Conservation (phyloP, 164 flowering plant genomes). For the Magnolia kwangsiensis region DNA sequence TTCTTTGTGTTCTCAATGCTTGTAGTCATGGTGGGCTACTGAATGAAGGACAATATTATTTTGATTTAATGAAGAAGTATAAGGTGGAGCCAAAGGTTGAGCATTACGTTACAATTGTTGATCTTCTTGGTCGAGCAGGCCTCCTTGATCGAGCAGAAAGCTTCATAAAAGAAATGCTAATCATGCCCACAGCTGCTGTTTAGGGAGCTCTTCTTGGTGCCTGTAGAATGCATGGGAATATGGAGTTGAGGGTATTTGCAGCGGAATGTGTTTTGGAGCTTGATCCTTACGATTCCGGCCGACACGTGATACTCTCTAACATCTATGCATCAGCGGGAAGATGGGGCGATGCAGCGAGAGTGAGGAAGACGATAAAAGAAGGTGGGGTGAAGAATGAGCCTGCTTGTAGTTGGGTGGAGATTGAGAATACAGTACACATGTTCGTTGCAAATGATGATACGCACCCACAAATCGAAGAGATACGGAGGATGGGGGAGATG, state of each 20-base stretch:
- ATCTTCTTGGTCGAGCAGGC: constrained; percentile 70
- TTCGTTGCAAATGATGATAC: constrained; percentile 54
- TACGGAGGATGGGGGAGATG: constrained; percentile 42
- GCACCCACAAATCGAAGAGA: constrained; percentile 48
- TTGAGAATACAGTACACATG: constrained; percentile 50
- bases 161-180: constrained; percentile 52
- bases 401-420: constrained; percentile 77
- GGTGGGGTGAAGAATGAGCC: constrained; percentile 65
- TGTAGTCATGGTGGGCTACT: constrained; percentile 67
- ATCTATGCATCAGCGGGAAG: constrained; percentile 64
- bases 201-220: constrained; percentile 74
- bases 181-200: constrained; percentile 52
- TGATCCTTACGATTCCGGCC: constrained; percentile 60
- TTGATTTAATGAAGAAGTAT: constrained; percentile 49
- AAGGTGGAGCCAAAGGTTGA: constrained; percentile 38
- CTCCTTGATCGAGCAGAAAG: constrained; percentile 40
- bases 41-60: constrained; percentile 50
- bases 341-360: constrained; percentile 51
- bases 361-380: constrained; percentile 52
- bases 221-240: constrained; percentile 61
- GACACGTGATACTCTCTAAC: constrained; percentile 52
- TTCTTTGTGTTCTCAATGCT: constrained; percentile 64
- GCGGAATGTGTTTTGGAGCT: constrained; percentile 62
- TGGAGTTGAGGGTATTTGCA: constrained; percentile 57
- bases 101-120: constrained; percentile 64